Evolutionary conservation across 2,329 filamentous ascomycete species (phyloP).

Genomic region (Fusarium devonianum): DNA sequence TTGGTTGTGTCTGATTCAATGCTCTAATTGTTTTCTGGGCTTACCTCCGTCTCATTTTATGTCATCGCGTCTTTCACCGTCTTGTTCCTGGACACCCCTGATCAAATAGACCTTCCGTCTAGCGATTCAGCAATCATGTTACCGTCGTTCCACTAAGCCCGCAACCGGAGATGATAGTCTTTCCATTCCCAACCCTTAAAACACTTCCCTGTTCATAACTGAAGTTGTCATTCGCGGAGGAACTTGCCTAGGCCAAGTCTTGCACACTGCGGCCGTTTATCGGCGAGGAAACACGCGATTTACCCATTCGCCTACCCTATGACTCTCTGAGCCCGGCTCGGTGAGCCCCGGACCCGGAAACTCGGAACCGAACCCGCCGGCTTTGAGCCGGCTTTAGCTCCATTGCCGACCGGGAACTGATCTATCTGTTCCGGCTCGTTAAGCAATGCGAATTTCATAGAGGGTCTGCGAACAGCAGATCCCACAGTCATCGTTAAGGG

Average conservation of each 20-base stretch:
- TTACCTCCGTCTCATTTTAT: too few species aligned
- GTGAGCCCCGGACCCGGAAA: constrained; percentile 8
- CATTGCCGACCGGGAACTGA: background rate
- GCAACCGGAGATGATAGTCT: constrained; percentile 27
- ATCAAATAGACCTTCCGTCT: constrained; percentile 1
- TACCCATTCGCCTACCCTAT: background rate
- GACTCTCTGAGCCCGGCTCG: constrained; percentile 8
- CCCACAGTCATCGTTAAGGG: too few species aligned
- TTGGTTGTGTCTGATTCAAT: too few species aligned
- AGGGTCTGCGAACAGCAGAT: too few species aligned
- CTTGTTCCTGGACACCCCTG: too few species aligned
- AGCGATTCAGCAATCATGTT: constrained; percentile 4
- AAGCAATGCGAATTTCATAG: too few species aligned
- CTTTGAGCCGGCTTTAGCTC: constrained; percentile 16
- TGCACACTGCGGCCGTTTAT: background rate
- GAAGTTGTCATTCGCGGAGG: constrained; percentile 4
- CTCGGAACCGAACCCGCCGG: constrained; percentile 15
- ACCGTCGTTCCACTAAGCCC: constrained; percentile 34
- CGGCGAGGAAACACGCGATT: constrained; percentile 2
- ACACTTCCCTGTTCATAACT: too few species aligned
- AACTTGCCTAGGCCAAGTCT: too few species aligned
- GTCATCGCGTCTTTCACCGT: too few species aligned
- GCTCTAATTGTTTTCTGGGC: too few species aligned
- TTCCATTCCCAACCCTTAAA: too few species aligned
- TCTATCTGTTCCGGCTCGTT: background rate